Evolutionary conservation across 2,329 filamentous ascomycete genomes (phyloP).

Genomic region (Tolypocladium nubicola): DNA sequence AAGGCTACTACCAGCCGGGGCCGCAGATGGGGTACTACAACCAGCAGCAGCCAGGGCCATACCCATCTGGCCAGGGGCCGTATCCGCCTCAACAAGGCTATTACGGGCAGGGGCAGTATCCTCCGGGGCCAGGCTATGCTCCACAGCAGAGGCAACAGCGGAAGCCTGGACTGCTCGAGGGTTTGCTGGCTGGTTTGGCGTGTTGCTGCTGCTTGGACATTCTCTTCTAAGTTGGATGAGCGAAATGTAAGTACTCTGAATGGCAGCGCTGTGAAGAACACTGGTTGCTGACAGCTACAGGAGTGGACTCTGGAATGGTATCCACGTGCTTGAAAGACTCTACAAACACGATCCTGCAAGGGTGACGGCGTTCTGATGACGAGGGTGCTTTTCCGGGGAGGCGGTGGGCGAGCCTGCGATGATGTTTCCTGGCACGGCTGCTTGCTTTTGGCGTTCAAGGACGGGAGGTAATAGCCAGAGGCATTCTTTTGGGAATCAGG

Average conservation of each 20-base stretch:
- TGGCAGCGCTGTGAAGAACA: background rate
- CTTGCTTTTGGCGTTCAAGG: background rate
- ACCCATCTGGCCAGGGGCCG: slow-evolving; percentile 21
- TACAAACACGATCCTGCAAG: background rate
- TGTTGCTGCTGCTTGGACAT: slow-evolving; percentile 50
- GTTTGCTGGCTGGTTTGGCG: slow-evolving; percentile 38
- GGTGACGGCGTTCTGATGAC: background rate
- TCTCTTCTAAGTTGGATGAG: slow-evolving; percentile 32
- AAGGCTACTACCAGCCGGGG: slow-evolving; percentile 28
- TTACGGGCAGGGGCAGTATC: slow-evolving; percentile 23
- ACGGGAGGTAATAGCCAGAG: background rate
- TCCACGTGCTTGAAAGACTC: background rate
- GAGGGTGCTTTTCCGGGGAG: background rate
- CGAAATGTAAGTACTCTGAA: background rate
- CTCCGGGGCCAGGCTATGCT: slow-evolving; percentile 25
- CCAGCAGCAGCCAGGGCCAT: slow-evolving; percentile 22
- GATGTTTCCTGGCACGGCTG: background rate
- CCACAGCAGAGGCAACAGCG: slow-evolving; percentile 22
- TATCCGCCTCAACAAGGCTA: slow-evolving; percentile 22
- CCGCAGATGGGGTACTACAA: slow-evolving; percentile 34
- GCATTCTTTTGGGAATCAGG: background rate
- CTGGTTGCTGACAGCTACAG: background rate
- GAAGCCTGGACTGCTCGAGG: slow-evolving; percentile 28
- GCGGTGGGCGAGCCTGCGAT: background rate
- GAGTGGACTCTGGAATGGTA: background rate